Evolutionary conservation across 2,329 filamentous ascomycete species (phyloP).

Genomic region (Botrytis paeoniae): DNA sequence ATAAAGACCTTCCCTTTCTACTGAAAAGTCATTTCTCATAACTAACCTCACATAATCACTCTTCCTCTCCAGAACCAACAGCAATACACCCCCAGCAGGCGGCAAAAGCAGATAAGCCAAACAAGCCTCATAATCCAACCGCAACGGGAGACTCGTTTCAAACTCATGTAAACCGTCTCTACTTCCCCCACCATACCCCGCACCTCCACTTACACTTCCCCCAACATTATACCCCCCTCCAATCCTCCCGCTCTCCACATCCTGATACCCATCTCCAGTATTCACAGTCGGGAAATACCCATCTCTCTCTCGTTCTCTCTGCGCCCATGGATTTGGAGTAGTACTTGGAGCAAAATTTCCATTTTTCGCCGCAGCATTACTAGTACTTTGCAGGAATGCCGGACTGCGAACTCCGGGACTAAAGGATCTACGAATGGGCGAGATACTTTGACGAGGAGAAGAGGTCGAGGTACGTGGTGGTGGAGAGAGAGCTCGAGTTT

Average conservation of each 20-base stretch:
- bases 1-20: neutral
- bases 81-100: slow-evolving; percentile 77
- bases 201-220: neutral
- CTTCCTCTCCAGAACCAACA: slow-evolving; percentile 86
- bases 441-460: slow-evolving; percentile 49
- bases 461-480: slow-evolving; percentile 40
- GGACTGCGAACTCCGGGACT: slow-evolving; percentile 43
- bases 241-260: slow-evolving; percentile 15
- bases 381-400: slow-evolving; percentile 15
- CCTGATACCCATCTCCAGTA: slow-evolving; percentile 13
- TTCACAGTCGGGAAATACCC: slow-evolving; percentile 18
- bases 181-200: neutral
- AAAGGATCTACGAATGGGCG: slow-evolving; percentile 49
- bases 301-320: slow-evolving; percentile 21
- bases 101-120: slow-evolving; percentile 84
- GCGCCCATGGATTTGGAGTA: slow-evolving; percentile 21
- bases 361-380: slow-evolving; percentile 25
- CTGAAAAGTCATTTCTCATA: neutral
- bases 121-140: slow-evolving; percentile 86
- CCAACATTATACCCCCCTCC: neutral
- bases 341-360: slow-evolving; percentile 24
- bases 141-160: slow-evolving; percentile 82
- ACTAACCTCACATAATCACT: slow-evolving; percentile 84
- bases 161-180: slow-evolving; percentile 70
- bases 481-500: slow-evolving; percentile 76